Evolutionary conservation across 1,284 basidiomycete genomes (phyloP).

Genomic region (Baeospora myosura): DNA sequence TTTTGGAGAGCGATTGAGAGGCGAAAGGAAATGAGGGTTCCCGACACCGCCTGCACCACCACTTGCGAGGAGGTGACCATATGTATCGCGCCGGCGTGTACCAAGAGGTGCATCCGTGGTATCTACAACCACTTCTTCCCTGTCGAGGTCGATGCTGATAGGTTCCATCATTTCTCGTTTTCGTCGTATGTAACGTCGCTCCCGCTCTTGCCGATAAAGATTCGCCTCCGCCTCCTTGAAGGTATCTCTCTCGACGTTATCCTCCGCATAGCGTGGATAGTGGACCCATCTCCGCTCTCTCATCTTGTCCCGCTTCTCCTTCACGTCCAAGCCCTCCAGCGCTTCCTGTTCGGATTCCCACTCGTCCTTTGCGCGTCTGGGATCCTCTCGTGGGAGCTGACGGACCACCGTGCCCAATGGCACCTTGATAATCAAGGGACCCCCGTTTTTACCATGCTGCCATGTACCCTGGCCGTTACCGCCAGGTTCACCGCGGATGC

Average conservation of each 20-base stretch:
- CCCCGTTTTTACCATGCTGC: constrained; percentile 72
- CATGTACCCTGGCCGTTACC: constrained; percentile 74
- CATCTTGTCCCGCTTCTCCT: constrained; percentile 49
- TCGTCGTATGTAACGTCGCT: constrained; percentile 39
- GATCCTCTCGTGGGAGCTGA: constrained; percentile 61
- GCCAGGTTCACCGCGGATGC: constrained; percentile 64
- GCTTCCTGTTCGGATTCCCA: constrained; percentile 66
- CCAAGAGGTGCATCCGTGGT: constrained; percentile 61
- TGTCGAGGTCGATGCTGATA: constrained; percentile 55
- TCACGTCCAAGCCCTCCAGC: constrained; percentile 38
- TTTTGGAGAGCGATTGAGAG: constrained; percentile 68
- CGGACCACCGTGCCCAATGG: constrained; percentile 86
- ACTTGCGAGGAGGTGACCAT: constrained; percentile 66
- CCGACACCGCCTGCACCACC: constrained; percentile 87
- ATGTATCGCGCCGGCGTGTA: constrained; percentile 47
- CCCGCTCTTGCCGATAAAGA: constrained; percentile 59
- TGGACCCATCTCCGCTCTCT: constrained; percentile 71
- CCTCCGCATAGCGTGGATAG: constrained; percentile 62
- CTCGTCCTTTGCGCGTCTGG: constrained; percentile 50
- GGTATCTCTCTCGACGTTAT: constrained; percentile 55
- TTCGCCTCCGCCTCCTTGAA: constrained; percentile 71
- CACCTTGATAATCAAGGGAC: constrained; percentile 70
- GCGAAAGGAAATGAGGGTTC: constrained; percentile 79
- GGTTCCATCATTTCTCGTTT: constrained; percentile 36
- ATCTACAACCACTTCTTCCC: constrained; percentile 35